phyloP scores from a whole-genome alignment of 176 grass and related monocot species.

The Elymus sibiricus region DNA sequence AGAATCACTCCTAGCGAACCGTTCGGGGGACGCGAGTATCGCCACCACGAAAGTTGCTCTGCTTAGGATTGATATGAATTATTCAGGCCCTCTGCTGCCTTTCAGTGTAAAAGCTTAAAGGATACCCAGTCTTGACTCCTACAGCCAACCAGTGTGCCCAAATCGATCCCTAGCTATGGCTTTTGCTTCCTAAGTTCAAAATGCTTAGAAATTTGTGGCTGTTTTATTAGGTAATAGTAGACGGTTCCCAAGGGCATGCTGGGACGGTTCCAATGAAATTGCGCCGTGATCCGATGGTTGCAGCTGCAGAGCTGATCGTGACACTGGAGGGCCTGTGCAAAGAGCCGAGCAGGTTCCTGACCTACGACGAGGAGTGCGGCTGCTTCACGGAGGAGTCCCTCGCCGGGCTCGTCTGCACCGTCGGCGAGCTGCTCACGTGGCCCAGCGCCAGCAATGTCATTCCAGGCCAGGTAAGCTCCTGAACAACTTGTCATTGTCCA shows the following conservation, averaged over 20 bases:
- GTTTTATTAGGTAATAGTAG: slow-evolving; percentile 63
- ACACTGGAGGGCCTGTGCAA: slow-evolving; percentile 84
- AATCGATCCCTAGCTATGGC: not conserved
- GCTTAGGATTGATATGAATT: not conserved
- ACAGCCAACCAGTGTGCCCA: not conserved
- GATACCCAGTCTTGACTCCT: not conserved
- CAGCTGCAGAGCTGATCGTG: slow-evolving; percentile 87
- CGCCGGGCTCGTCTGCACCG: slow-evolving; percentile 88
- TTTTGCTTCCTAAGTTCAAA: not conserved
- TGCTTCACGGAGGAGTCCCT: slow-evolving; percentile 64
- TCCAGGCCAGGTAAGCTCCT: slow-evolving; percentile 70
- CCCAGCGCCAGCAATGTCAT: slow-evolving; percentile 97
- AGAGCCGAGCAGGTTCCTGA: slow-evolving; percentile 59
- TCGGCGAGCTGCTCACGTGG: slow-evolving; percentile 81
- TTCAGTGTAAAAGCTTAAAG: not conserved
- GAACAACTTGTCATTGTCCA: not conserved
- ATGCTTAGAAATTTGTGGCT: not conserved
- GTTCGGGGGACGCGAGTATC: not conserved
- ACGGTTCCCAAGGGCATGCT: slow-evolving; percentile 88
- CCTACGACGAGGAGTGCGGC: slow-evolving; percentile 54
- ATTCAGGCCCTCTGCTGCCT: not conserved
- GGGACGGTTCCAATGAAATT: slow-evolving; percentile 95
- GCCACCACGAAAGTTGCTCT: not conserved
- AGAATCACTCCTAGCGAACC: not conserved
- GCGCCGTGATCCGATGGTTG: slow-evolving; percentile 90